Evolutionary conservation across 257 asterid genomes (phyloP).

Genomic region (Nicotiana knightiana): DNA sequence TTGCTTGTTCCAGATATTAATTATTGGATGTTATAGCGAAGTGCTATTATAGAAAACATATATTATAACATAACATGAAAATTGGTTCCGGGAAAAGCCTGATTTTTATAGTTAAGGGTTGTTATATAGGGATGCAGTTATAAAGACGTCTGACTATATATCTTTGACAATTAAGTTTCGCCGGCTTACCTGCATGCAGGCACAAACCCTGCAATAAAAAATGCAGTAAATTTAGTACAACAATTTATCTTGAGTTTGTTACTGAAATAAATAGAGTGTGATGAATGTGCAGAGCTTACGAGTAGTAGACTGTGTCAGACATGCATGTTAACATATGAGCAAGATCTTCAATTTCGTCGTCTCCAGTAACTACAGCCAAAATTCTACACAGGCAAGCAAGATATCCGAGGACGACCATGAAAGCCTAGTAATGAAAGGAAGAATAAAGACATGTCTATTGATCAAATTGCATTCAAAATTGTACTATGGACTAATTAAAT

Average conservation of each 20-base stretch:
- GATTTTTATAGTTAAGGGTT: not conserved
- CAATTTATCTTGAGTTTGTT: not conserved
- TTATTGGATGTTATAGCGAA: too few relatives aligned
- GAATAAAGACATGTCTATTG: not conserved
- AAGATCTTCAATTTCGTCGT: conserved; percentile 22
- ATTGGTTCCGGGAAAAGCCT: not conserved
- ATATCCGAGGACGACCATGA: conserved; percentile 28
- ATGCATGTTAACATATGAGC: conserved; percentile 28
- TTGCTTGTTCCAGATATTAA: too few relatives aligned
- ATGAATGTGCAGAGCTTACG: conserved; percentile 18
- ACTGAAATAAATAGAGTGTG: not conserved
- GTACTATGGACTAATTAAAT: not conserved
- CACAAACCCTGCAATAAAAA: conserved; percentile 34
- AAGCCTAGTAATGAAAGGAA: conserved; percentile 15
- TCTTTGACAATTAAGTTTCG: too few relatives aligned
- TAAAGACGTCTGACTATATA: too few relatives aligned
- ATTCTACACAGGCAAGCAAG: conserved; percentile 38
- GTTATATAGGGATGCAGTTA: too few relatives aligned
- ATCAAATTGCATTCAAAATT: not conserved
- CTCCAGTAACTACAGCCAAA: conserved; percentile 22
- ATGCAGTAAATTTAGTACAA: not conserved
- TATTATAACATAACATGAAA: not conserved
- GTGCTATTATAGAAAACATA: too few relatives aligned
- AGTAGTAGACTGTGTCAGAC: conserved; percentile 22
- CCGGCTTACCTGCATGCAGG: conserved; percentile 40